phyloP scores from a whole-genome alignment of 768 basidiomycete species.

The Cyathus striatus region DNA sequence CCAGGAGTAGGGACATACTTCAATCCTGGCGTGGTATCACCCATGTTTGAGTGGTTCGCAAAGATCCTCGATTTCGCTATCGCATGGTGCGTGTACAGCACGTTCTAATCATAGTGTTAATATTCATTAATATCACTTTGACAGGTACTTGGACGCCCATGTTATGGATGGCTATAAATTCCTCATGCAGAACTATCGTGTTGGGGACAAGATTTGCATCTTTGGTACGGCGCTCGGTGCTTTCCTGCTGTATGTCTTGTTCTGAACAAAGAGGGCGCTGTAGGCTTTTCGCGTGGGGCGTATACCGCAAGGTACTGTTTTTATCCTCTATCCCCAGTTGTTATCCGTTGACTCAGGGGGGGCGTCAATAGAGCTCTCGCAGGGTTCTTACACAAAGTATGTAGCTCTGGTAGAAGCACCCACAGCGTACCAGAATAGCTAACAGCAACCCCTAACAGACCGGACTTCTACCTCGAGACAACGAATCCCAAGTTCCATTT shows the following conservation, averaged over 20 bases:
- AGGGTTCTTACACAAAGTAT: slow-evolving; percentile 68
- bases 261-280: neutral
- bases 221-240: slow-evolving; percentile 48
- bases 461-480: slow-evolving; percentile 65
- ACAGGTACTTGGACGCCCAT: slow-evolving; percentile 66
- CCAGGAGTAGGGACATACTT: slow-evolving; percentile 48
- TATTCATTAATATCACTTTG: neutral
- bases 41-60: slow-evolving; percentile 52
- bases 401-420: neutral
- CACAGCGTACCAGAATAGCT: neutral
- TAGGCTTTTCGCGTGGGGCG: slow-evolving; percentile 70
- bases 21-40: slow-evolving; percentile 61
- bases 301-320: slow-evolving; percentile 34
- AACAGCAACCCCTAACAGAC: slow-evolving; percentile 32
- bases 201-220: slow-evolving; percentile 69
- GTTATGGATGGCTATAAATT: slow-evolving; percentile 74
- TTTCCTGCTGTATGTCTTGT: slow-evolving; percentile 3
- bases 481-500: slow-evolving; percentile 64
- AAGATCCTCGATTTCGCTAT: slow-evolving; percentile 62
- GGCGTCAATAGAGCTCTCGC: slow-evolving; percentile 71
- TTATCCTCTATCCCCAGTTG: too few species aligned
- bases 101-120: too few species aligned
- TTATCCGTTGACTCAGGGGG: too few species aligned
- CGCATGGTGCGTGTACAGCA: slow-evolving; percentile 50
- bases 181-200: slow-evolving; percentile 73